Evolutionary conservation across 106 monocot genomes (phyloP).

Genomic region (Acanthochlamys bracteata): DNA sequence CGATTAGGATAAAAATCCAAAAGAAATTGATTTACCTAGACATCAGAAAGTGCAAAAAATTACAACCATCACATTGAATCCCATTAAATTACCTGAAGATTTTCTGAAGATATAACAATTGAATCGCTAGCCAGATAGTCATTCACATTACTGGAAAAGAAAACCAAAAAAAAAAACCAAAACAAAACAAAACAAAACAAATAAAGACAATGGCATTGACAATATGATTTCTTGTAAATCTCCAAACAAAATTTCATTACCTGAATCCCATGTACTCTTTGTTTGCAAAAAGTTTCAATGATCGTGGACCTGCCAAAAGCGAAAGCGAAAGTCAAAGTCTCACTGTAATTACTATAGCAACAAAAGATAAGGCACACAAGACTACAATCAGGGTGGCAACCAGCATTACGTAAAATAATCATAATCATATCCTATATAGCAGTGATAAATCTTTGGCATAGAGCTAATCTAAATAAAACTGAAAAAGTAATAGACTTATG

Average conservation of each 20-base stretch:
- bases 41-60: neutral
- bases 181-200: neutral
- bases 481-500: too few relatives aligned
- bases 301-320: slow-evolving; percentile 62
- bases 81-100: slow-evolving; percentile 52
- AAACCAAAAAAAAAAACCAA: slow-evolving; percentile 1
- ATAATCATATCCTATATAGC: too few relatives aligned
- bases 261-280: slow-evolving; percentile 99
- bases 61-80: neutral
- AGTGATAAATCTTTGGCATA: too few relatives aligned
- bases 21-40: neutral
- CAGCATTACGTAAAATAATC: too few relatives aligned
- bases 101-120: slow-evolving; percentile 42
- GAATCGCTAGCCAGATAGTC: slow-evolving; percentile 90
- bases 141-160: slow-evolving; percentile 75
- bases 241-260: slow-evolving; percentile 21
- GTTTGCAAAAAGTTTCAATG: slow-evolving; percentile 85
- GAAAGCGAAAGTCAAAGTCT: neutral
- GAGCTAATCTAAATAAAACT: too few relatives aligned
- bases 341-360: neutral
- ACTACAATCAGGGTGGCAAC: neutral
- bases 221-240: too few relatives aligned
- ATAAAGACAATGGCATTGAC: too few relatives aligned
- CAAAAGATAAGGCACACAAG: neutral
- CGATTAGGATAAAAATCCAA: neutral